Conservation (phyloP, 1,139 yeast genomes). For the Pneumocystis oryctolagi region DNA sequence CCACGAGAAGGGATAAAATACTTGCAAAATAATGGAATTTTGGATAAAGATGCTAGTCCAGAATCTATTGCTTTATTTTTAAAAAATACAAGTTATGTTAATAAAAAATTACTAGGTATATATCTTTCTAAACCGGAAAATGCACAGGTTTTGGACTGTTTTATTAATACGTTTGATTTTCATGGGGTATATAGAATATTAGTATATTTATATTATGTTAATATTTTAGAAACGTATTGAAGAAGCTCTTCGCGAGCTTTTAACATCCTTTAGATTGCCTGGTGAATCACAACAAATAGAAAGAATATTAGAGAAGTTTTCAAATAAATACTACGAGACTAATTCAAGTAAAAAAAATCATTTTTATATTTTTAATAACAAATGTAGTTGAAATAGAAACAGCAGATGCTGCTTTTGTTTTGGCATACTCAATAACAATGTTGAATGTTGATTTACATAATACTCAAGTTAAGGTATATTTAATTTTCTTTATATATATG, state of each 20-base stretch:
- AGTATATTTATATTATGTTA: background rate
- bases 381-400: constrained; percentile 21
- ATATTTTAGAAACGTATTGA: constrained; percentile 49
- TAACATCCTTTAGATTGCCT: constrained; percentile 78
- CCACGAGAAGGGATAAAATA: constrained; percentile 61
- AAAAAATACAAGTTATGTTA: constrained; percentile 62
- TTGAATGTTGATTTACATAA: constrained; percentile 82
- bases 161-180: constrained; percentile 62
- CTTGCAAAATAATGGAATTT: constrained; percentile 48
- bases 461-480: constrained; percentile 32
- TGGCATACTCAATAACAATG: constrained; percentile 74
- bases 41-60: constrained; percentile 38
- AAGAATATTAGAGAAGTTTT: constrained; percentile 74
- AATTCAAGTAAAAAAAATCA: background rate
- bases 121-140: constrained; percentile 65
- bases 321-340: constrained; percentile 48
- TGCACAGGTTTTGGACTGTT: constrained; percentile 42
- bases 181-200: constrained; percentile 24
- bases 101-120: constrained; percentile 79
- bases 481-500: background rate
- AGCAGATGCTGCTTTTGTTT: constrained; percentile 69
- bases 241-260: constrained; percentile 72
- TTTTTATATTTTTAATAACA: background rate
- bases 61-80: constrained; percentile 61
- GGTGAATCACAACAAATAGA: constrained; percentile 97